Percentiles rank a stretch among this genome's conserved stretches.
These are phyloP conservation scores for Phytopythium mirpurense DNA, from an alignment of 352 stramenopile genomes.

Conservation along the genomic window DNA sequence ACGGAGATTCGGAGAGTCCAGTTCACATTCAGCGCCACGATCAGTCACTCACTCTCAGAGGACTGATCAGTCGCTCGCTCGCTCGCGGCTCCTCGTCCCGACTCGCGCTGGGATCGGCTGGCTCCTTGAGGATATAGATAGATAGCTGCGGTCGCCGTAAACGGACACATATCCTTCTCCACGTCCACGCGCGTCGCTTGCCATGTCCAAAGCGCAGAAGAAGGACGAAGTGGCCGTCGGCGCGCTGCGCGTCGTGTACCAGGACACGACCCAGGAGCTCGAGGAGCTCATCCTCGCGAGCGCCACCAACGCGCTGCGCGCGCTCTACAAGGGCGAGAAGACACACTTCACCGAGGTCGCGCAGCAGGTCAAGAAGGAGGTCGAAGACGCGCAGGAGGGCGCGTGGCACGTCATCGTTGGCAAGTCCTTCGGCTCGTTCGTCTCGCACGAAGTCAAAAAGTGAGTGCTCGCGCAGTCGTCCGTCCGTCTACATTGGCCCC, in stretches of 20 bases:
- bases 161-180: background rate
- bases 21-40: background rate
- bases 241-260: slow-evolving; percentile 60
- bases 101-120: too few relatives aligned
- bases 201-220: slow-evolving; percentile 76
- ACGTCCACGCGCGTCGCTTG: background rate
- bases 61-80: background rate
- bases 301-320: slow-evolving; percentile 75
- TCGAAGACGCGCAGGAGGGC: slow-evolving; percentile 61
- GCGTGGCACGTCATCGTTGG: slow-evolving; percentile 83
- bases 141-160: background rate
- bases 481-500: too few relatives aligned
- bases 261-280: slow-evolving; percentile 61
- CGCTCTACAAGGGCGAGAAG: slow-evolving; percentile 83
- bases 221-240: slow-evolving; percentile 75
- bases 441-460: slow-evolving; percentile 84
- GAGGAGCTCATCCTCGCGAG: slow-evolving; percentile 66
- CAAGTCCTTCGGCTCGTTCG: slow-evolving; percentile 84
- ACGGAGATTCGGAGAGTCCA: background rate
- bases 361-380: slow-evolving; percentile 73
- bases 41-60: too few relatives aligned
- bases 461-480: slow-evolving; percentile 17
- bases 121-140: slow-evolving; percentile 2
- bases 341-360: slow-evolving; percentile 78
- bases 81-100: background rate